Evolutionary conservation across 352 stramenopile genomes (phyloP), one percentile per base, ranked within the genome.

Genomic region (Phytophthora tubulina): DNA sequence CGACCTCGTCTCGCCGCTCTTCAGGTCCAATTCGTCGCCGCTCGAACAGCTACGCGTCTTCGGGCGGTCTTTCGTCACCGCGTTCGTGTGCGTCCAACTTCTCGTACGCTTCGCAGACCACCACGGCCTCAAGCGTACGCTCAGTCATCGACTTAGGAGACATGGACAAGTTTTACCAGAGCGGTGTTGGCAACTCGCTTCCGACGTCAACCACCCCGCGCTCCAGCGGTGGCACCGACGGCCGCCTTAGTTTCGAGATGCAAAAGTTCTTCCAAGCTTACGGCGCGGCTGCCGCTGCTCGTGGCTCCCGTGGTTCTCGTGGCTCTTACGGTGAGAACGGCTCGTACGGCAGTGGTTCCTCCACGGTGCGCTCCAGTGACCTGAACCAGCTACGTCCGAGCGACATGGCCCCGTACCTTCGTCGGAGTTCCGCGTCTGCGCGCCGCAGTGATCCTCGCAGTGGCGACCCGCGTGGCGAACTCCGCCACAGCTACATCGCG

Each of bases 111-210:
- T 92, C 86, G 2, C 82, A 84, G 49, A 91, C 82, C 53, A 94
- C 86, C 2, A 88, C 83, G 35, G 84, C 74, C 14, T 94, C 86
- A 13, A 90, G 82, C 27, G 78, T 84, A 52, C 79, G 78, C 21
- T 91, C 82, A 10, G 78, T 94, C 54, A 90, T 89, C 36, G 86
- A 94, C 62, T 66, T 94, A 17, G 86, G 86, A 50, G 86, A 94
- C 63, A 90, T 94, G 86, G 83, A 89, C 80, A 88, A 86, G 55
- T 94, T 92, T 60, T 92, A 94, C 67, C 77, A 84, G 59, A 86
- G 72, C 58, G 65, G 73, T 6, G 52, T 73, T n/a, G 63, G 63
- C 31, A 70, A 78, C 38, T 38, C 65, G 27, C 52, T 80, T 10
- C 57, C 60, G 14, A 70, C 73, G 9, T 71, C 72, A 5, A 67